Conservation (phyloP, 768 basidiomycete species). For the Lanmaoa rubissima region DNA sequence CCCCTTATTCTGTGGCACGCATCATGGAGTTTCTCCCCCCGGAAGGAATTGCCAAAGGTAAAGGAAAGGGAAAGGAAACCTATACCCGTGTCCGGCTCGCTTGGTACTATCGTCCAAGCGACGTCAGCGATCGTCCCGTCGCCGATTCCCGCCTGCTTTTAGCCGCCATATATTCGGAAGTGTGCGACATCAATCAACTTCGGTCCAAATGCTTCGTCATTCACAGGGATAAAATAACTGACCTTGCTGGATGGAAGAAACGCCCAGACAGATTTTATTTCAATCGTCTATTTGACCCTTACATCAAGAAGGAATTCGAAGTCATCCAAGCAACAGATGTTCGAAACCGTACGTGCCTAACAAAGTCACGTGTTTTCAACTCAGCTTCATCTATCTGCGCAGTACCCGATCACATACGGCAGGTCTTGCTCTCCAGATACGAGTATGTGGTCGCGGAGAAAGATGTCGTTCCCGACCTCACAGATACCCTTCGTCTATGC, state of each 20-base stretch:
- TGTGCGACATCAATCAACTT: conserved; percentile 92
- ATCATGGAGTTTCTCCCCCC: conserved; percentile 96
- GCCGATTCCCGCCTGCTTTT: conserved; percentile 90
- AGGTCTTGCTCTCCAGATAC: conserved; percentile 76
- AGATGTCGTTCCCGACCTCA: conserved; percentile 87
- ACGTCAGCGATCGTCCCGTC: conserved; percentile 89
- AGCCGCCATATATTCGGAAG: conserved; percentile 95
- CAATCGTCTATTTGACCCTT: conserved; percentile 92
- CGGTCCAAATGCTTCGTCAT: conserved; percentile 91
- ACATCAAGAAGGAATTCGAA: conserved; percentile 98
- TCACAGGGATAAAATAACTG: conserved; percentile 93
- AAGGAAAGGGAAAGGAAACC: conserved; percentile 62
- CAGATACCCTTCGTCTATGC: conserved; percentile 82
- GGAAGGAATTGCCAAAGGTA: conserved; percentile 64
- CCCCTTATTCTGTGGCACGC: conserved; percentile 92
- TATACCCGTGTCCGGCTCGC: conserved; percentile 87
- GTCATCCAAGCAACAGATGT: conserved; percentile 85
- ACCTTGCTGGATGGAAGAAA: conserved; percentile 92
- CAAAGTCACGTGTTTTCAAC: conserved; percentile 21
- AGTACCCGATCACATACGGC: conserved; percentile 83
- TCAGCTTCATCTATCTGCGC: conserved; percentile 15
- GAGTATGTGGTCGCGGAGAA: conserved; percentile 96
- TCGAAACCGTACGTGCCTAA: conserved; percentile 70
- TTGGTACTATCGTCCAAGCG: conserved; percentile 96
- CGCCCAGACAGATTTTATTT: conserved; percentile 96